phyloP scores from a whole-genome alignment of 2,329 filamentous ascomycete genomes.

The Annulohypoxylon truncatum region DNA sequence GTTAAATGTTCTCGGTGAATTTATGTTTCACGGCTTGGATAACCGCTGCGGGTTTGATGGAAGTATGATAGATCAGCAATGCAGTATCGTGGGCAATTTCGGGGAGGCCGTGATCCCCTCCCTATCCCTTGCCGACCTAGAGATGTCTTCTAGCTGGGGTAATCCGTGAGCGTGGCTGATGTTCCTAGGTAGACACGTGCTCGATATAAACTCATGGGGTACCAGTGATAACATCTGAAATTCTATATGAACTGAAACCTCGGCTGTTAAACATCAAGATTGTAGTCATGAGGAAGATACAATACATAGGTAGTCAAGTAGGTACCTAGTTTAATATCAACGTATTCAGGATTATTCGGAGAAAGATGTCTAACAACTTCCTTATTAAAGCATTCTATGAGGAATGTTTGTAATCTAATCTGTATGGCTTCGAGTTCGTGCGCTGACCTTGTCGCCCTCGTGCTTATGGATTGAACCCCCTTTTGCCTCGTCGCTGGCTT shows the following conservation, averaged over 20 bases:
- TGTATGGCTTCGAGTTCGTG: conserved; percentile 41
- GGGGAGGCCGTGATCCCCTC: background rate
- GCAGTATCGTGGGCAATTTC: background rate
- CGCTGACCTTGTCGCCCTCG: conserved; percentile 40
- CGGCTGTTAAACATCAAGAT: background rate
- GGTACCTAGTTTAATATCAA: no score
- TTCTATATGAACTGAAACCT: background rate
- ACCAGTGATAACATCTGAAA: no score
- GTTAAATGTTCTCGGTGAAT: no score
- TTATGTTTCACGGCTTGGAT: background rate
- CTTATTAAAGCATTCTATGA: background rate
- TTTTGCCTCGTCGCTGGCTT: conserved; percentile 21
- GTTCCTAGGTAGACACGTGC: background rate
- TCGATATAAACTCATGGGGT: background rate
- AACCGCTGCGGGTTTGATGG: background rate
- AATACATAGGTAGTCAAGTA: no score
- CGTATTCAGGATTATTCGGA: no score
- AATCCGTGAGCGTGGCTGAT: background rate
- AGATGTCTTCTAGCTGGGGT: background rate
- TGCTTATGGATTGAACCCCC: conserved; percentile 28
- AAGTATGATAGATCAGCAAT: background rate
- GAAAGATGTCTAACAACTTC: background rate
- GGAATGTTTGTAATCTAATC: background rate
- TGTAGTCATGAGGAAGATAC: no score
- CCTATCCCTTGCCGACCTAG: background rate